Conservation (phyloP, 164 flowering plant genomes). For the Kalanchoe fedtschenkoi region DNA sequence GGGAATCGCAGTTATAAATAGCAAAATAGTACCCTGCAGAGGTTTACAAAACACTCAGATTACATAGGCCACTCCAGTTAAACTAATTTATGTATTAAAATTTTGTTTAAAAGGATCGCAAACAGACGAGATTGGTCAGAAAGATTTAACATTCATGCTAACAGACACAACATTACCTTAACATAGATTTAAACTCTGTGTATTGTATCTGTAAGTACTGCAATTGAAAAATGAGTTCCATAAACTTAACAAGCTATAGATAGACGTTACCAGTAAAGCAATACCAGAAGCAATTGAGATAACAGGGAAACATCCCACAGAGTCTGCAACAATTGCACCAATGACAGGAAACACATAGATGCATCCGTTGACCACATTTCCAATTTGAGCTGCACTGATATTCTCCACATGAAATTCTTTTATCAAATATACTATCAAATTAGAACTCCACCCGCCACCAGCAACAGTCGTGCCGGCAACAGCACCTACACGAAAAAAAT, state of each 20-base stretch:
- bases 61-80: not conserved
- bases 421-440: conserved; percentile 40
- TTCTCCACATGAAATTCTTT: conserved; percentile 33
- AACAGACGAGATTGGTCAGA: too few species aligned
- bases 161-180: not conserved
- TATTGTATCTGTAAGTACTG: not conserved
- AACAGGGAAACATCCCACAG: conserved; percentile 35
- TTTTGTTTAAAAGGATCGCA: too few species aligned
- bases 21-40: conserved; percentile 30
- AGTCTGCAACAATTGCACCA: conserved; percentile 47
- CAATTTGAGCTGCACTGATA: conserved; percentile 34
- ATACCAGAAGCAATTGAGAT: conserved; percentile 14
- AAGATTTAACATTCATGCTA: too few species aligned
- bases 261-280: conserved; percentile 17
- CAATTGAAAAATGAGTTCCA: not conserved
- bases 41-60: not conserved
- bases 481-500: conserved; percentile 16
- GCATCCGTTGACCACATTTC: conserved; percentile 31
- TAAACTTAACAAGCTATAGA: too few species aligned
- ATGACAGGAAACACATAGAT: conserved; percentile 26
- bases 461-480: conserved; percentile 19
- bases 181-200: not conserved
- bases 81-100: not conserved
- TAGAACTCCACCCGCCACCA: conserved; percentile 19
- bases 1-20: conserved; percentile 28